Conservation (phyloP, 1,284 basidiomycete species). For the Wallemia ichthyophaga region DNA sequence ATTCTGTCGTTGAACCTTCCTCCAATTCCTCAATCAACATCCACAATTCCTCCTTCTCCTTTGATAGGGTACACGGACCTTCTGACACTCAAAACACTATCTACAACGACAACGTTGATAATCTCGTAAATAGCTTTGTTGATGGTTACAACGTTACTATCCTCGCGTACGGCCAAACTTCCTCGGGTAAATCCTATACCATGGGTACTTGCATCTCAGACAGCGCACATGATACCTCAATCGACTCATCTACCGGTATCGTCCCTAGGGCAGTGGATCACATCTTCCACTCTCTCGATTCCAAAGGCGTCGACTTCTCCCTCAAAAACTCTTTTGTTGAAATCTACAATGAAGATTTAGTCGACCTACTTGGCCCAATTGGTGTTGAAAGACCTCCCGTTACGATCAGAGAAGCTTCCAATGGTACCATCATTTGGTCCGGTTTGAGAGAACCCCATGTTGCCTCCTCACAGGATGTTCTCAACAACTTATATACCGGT, state of each 20-base stretch:
- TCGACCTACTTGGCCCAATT: constrained; percentile 51
- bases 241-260: constrained; percentile 67
- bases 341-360: constrained; percentile 95
- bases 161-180: constrained; percentile 96
- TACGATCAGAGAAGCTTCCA: constrained; percentile 34
- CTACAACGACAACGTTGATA: constrained; percentile 72
- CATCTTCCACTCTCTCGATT: constrained; percentile 65
- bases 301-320: constrained; percentile 46
- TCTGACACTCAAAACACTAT: constrained; percentile 88
- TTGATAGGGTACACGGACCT: constrained; percentile 79
- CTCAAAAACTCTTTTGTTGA: constrained; percentile 88
- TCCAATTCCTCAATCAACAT: background rate
- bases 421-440: constrained; percentile 57
- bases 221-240: constrained; percentile 34
- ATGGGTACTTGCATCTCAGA: constrained; percentile 13
- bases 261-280: constrained; percentile 85
- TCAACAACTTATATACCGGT: constrained; percentile 59
- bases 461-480: constrained; percentile 51
- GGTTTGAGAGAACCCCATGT: constrained; percentile 75
- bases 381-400: constrained; percentile 47
- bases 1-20: background rate
- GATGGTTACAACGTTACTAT: constrained; percentile 92
- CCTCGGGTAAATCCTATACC: constrained; percentile 72
- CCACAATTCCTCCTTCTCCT: constrained; percentile 20
- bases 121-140: constrained; percentile 74